Evolutionary conservation across 2,329 filamentous ascomycete species (phyloP), one percentile per base, ranked within the genome.

Genomic region (Grosmannia clavigera): DNA sequence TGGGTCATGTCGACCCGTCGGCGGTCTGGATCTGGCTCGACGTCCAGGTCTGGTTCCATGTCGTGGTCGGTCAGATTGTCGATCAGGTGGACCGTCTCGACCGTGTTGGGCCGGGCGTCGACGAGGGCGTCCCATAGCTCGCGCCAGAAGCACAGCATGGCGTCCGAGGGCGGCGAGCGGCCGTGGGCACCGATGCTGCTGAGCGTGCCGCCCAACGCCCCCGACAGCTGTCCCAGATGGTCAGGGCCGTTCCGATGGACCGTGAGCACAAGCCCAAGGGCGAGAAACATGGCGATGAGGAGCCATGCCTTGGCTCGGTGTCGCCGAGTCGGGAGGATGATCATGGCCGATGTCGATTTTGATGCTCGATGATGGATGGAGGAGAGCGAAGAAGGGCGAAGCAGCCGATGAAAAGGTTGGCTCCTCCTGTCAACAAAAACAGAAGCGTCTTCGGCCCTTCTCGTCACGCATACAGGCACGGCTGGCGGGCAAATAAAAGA

Each of bases 71-170:
- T 55, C 9, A 61, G 58, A 22, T 2, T 7, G 4, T 60, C 61
- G 16, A 25, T 3, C 43, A 64, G 5, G 14, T 46, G n/a, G 38
- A 63, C 60, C 14, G 35, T 58, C 48, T 60, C 22, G 33, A 19
- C 35, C 9, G 58, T 60, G 6, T 58, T 11, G 11, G 65, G 64
- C 14, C 57, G 33, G 11, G 54, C 50, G 3, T 58, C 40, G 22
- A 63, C 48, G 46, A 66, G 33, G 16, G 60, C 63, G 14, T 56
- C 33, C 5, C 62, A 50, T 4, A 66, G 58, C 2, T 61, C 58
- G 22, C 53, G 33, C 63, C 63, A 66, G 48, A 58, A 66, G n/a
- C 55, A 54, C 53, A 59, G 63, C 63, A 66, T 64, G 33, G 60
- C 61, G 25, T 31, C 35, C 38, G 58, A 66, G 46, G 64, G 62